Evolutionary conservation across 306 rosid species (phyloP).

Genomic region (Pachyrhizus erosus): DNA sequence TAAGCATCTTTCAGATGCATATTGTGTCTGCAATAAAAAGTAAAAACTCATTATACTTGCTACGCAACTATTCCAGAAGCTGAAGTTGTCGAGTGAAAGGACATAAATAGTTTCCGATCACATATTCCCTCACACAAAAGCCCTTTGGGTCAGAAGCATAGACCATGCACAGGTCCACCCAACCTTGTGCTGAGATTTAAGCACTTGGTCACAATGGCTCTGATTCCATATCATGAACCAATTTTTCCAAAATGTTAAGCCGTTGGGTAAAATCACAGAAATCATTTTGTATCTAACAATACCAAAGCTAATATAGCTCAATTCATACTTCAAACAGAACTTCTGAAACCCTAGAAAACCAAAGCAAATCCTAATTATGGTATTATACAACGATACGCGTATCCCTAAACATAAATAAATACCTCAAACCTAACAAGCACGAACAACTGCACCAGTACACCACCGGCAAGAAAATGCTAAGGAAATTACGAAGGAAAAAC

Average conservation of each 20-base stretch:
- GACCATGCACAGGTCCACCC: neutral
- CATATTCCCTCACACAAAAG: neutral
- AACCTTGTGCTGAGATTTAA: neutral
- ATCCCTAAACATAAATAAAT: neutral
- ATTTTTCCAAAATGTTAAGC: neutral
- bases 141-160: neutral
- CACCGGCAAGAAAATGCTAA: neutral
- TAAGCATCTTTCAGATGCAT: neutral
- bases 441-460: neutral
- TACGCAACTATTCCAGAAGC: neutral
- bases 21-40: neutral
- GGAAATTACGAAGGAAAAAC: neutral
- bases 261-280: neutral
- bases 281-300: neutral
- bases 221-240: neutral
- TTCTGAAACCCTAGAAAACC: constrained; percentile 1
- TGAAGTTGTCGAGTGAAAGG: neutral
- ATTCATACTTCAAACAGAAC: neutral
- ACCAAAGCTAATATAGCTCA: neutral
- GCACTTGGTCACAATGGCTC: neutral
- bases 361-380: neutral
- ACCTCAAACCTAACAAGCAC: neutral
- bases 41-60: neutral
- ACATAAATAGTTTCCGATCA: neutral
- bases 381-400: neutral